Conservation (phyloP, 768 basidiomycete species). For the Naematelia encephala region DNA sequence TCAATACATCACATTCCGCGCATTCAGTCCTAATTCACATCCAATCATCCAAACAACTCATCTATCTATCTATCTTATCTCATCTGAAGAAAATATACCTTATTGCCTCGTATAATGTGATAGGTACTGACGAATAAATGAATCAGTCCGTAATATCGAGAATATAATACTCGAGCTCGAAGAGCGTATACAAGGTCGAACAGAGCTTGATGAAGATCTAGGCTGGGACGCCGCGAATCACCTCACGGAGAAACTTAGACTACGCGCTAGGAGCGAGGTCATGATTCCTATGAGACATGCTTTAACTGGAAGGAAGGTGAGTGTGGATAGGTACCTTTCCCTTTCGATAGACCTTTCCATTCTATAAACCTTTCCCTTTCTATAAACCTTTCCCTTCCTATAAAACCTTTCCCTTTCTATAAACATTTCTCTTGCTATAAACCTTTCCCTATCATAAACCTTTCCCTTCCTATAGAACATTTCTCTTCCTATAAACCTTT, state of each 20-base stretch:
- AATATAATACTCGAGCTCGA: slow-evolving; percentile 1
- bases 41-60: neutral
- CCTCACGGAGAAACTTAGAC: slow-evolving; percentile 10
- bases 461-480: no score
- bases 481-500: no score
- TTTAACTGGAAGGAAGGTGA: slow-evolving; percentile 78
- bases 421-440: no score
- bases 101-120: no score
- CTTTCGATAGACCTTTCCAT: no score
- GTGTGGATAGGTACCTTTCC: slow-evolving; percentile 22
- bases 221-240: slow-evolving; percentile 53
- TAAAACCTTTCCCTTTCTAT: no score
- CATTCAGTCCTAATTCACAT: no score
- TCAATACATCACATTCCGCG: no score
- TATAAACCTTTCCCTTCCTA: no score
- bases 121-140: neutral
- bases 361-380: no score
- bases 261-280: slow-evolving; percentile 55
- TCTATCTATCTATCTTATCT: neutral
- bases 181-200: neutral
- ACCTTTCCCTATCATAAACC: no score
- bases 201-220: slow-evolving; percentile 44
- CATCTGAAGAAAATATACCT: neutral
- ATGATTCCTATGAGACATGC: slow-evolving; percentile 74
- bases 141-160: slow-evolving; percentile 8